Evolutionary conservation across 2,329 filamentous ascomycete species (phyloP), one percentile per base, ranked within the genome.

Genomic region (Bipolaris zeicola): DNA sequence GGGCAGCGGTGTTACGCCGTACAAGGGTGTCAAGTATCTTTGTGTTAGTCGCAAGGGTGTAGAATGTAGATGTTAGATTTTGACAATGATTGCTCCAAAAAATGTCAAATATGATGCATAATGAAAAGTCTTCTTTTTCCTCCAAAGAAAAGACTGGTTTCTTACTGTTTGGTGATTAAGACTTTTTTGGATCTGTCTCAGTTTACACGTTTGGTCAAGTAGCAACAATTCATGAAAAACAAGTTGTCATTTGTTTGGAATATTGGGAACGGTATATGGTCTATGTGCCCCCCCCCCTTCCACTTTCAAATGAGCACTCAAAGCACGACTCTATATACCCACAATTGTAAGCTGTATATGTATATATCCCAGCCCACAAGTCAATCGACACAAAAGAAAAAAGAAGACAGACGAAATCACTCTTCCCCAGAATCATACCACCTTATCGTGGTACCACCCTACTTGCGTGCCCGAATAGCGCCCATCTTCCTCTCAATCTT

Each of bases 1-100:
- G 43, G 92, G 92, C 0, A 92, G 96, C 64, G 87, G 90, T 2
- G 87, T 98, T 37, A 96, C 92, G 78, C 95, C 95, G 22, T 98
- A 96, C 78, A 99, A 98, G 79, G 95, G 95, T 1, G 95, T 99
- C 64, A 99, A 99, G 78, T 99, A 99, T 77, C 75, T 99, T 67
- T 97, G 93, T 65, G 84, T 87, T 11, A 87, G 84, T 71, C 77
- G 79, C 55, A 79, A 79, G 62, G 86, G 86, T 0, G 75, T 84
- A 4, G 82, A 84, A 58, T 67, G 66, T 54, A 61, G 72, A 37
- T 73, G 71, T 58, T 73, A 53, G 45, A 44, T 24, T 7, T 11
- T 20, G 14, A 5, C n/a, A 2, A 13, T 5, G 4, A 34, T 10
- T 16, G 26, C 26, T 31, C 28, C 28, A 31, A 31, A 31, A 31